Evolutionary conservation across 2,329 filamentous ascomycete genomes (phyloP).

Genomic region (Pezicula carpinea): DNA sequence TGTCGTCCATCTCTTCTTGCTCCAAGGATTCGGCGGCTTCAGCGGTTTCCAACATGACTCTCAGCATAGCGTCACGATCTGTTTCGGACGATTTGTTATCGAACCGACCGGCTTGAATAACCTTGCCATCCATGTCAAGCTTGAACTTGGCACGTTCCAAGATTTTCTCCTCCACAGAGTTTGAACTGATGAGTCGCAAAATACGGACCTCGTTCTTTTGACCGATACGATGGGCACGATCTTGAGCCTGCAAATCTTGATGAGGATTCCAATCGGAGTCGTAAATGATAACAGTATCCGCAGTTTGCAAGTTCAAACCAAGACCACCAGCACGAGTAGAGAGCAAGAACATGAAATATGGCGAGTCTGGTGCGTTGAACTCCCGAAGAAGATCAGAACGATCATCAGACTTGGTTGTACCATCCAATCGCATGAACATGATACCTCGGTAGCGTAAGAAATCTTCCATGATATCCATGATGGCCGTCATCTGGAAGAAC

Average conservation of each 20-base stretch:
- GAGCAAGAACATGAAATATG: slow-evolving; percentile 97
- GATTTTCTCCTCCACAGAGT: slow-evolving; percentile 98
- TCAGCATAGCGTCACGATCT: slow-evolving; percentile 93
- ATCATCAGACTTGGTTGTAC: slow-evolving; percentile 96
- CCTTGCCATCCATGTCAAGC: slow-evolving; percentile 98
- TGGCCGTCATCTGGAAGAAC: slow-evolving; percentile 99
- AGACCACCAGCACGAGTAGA: slow-evolving; percentile 97
- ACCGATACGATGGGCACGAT: slow-evolving; percentile 99
- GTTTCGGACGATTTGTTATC: slow-evolving; percentile 99
- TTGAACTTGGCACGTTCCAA: slow-evolving; percentile 95
- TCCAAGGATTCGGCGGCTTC: slow-evolving; percentile 65
- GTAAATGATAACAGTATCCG: slow-evolving; percentile 98
- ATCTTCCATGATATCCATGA: slow-evolving; percentile 99
- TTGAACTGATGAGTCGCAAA: slow-evolving; percentile 88
- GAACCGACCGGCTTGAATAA: slow-evolving; percentile 98
- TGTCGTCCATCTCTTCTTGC: slow-evolving; percentile 97
- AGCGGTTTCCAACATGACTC: slow-evolving; percentile 84
- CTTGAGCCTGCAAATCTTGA: slow-evolving; percentile 97
- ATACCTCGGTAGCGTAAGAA: slow-evolving; percentile 82
- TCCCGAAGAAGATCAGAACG: slow-evolving; percentile 82
- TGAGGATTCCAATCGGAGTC: slow-evolving; percentile 99
- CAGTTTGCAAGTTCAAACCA: slow-evolving; percentile 93
- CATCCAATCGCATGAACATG: slow-evolving; percentile 87
- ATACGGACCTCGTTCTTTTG: slow-evolving; percentile 99
- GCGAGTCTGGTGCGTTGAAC: slow-evolving; percentile 86